These are phyloP conservation scores for Silene uniflora DNA, from an alignment of 148 eudicot species.

Conservation along the genomic window DNA sequence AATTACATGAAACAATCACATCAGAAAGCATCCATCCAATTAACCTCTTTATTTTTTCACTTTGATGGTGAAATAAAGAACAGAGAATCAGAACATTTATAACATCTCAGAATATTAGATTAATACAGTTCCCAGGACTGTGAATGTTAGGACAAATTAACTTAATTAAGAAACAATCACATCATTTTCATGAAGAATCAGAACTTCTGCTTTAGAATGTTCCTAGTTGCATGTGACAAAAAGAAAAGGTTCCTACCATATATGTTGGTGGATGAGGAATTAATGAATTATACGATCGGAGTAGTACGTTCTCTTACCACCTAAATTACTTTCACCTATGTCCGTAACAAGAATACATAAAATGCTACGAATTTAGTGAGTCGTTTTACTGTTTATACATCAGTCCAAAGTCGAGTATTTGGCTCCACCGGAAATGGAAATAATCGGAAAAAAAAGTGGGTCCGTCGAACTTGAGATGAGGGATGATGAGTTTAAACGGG, in stretches of 20 bases:
- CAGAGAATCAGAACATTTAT: conserved; percentile 32
- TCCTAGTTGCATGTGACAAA: conserved; percentile 32
- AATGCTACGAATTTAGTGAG: not conserved
- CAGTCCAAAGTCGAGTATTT: not conserved
- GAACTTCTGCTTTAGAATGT: conserved; percentile 46
- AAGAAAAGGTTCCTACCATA: not conserved
- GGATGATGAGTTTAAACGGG: conserved; percentile 29
- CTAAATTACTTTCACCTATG: too few species aligned
- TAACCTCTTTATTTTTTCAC: conserved; percentile 19
- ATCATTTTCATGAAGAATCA: conserved; percentile 30
- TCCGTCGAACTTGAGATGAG: conserved; percentile 23
- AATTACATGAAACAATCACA: conserved; percentile 26
- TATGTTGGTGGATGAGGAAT: too few species aligned
- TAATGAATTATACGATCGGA: too few species aligned
- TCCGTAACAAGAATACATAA: too few species aligned
- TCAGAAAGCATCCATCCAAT: conserved; percentile 29
- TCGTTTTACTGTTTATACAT: not conserved
- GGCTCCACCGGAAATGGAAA: not conserved
- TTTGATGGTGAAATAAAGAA: conserved; percentile 29
- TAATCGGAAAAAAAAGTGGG: conserved; percentile 17
- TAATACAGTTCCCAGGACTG: too few species aligned
- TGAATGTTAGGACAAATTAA: conserved; percentile 18
- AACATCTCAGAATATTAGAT: conserved; percentile 10
- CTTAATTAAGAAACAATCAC: conserved; percentile 9
- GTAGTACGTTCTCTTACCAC: too few species aligned